Evolutionary conservation across 306 rosid species (phyloP).

Genomic region (Rubus parviflorus): DNA sequence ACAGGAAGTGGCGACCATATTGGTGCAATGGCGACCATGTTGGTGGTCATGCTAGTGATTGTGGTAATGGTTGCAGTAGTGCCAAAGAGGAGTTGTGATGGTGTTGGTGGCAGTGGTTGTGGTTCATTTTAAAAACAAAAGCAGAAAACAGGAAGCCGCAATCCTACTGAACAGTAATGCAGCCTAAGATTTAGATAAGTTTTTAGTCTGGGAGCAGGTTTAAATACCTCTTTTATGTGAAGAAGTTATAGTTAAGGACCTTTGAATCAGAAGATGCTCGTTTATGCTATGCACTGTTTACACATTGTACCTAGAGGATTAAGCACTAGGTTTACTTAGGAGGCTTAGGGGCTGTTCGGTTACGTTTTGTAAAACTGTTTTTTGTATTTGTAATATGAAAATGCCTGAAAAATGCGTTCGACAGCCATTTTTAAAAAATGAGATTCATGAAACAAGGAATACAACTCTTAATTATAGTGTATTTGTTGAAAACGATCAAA

Average conservation of each 20-base stretch:
- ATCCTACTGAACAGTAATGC: neutral
- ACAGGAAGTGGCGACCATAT: neutral
- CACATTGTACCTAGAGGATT: neutral
- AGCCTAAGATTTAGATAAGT: neutral
- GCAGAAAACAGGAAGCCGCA: neutral
- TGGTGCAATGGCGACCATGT: neutral
- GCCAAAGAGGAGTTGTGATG: neutral
- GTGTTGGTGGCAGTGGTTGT: neutral
- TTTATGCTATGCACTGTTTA: neutral
- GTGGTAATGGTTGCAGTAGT: slow-evolving; percentile 5
- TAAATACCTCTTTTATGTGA: neutral
- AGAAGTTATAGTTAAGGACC: neutral
- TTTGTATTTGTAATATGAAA: too few species aligned
- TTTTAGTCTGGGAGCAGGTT: neutral
- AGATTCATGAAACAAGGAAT: too few species aligned
- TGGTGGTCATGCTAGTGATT: neutral
- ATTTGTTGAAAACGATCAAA: too few species aligned
- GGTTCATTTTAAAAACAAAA: neutral
- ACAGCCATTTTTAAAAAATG: too few species aligned
- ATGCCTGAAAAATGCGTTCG: too few species aligned
- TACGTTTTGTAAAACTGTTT: too few species aligned
- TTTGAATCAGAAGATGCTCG: neutral
- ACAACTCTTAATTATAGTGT: too few species aligned
- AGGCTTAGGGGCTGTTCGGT: too few species aligned
- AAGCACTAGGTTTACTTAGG: neutral